Base-by-base conservation (phyloP, 192 early-diverging fungal species). In the Dispira parvispora region DNA sequence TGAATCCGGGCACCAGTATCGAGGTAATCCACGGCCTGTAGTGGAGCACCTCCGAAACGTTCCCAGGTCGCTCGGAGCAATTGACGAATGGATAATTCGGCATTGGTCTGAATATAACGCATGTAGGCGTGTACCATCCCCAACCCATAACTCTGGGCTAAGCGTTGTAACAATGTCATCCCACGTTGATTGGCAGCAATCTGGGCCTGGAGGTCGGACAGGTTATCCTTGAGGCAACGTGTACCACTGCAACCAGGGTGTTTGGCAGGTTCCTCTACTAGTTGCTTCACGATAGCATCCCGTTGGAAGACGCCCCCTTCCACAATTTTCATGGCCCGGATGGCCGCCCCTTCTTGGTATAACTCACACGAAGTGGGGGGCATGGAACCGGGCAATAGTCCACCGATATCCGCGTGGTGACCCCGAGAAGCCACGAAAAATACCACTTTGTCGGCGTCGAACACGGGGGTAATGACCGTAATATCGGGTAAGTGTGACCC, bases 401-500 rank as follows among this genome's bases (percentile, higher is more conserved):
- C 86, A 60, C 95, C 95, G 80, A 98, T 95, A 63, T 98, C 95
- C 5, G 91, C 87, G 68, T 94, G 91, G 68, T 94, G 93, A 2
- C 89, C 87, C 46, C 96, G 80, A 27, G 86, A 91, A 0, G 96
- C 96, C 10, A 96, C 91, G 78, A 95, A 98, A 68, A 96, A 96
- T 9, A 90, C 84, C 67, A 91, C 82, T 43, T 81, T 58, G 27
- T 57, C 54, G 43, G 84, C 63, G 64, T 82, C 68, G 61, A 96
- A 98, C 18, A 98, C 93, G 0, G 93, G 93, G 2, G 96, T 95
- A 50, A 98, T 95, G 44, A 98, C 80, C 5, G 93, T 95, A 43
- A 98, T 98, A 65, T 96, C 88, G 47, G 93, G 94, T 46, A 97
- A 73, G 71, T 97, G 94, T 20, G 88, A 90, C 38, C 96, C 96